Percentiles rank a stretch among this genome's conserved stretches.
Conservation (phyloP, 78 protist species). For the Chrysochromulina tobinii region DNA sequence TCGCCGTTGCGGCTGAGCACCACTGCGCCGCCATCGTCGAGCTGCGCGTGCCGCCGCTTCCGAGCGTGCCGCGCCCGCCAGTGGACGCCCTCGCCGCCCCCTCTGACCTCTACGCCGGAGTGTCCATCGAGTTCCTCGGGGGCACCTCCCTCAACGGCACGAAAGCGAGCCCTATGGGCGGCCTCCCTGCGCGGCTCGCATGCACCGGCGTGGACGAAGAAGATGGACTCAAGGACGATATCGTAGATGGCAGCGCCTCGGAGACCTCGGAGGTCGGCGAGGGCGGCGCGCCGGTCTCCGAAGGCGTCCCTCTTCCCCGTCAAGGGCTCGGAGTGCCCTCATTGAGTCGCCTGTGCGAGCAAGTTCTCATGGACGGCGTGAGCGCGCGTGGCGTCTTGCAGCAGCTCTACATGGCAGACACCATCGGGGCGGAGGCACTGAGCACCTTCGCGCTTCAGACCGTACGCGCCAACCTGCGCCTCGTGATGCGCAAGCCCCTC, state of each 20-base stretch:
- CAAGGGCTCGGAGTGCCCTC: neutral
- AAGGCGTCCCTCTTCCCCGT: neutral
- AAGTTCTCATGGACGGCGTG: neutral
- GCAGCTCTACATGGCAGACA: neutral
- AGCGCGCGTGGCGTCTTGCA: neutral
- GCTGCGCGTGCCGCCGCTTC: neutral
- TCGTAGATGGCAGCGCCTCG: too few relatives aligned
- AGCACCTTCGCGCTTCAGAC: neutral
- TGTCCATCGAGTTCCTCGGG: too few relatives aligned
- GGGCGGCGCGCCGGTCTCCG: neutral
- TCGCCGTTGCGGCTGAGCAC: neutral
- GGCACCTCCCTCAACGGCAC: too few relatives aligned
- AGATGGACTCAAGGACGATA: too few relatives aligned
- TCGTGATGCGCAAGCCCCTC: neutral
- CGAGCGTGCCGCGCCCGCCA: neutral
- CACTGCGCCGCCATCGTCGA: neutral
- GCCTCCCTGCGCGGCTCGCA: too few relatives aligned
- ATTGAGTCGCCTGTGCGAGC: neutral
- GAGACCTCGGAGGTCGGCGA: neutral
- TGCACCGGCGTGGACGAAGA: too few relatives aligned
- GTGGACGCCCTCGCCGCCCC: neutral
- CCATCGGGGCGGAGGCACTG: neutral
- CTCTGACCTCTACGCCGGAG: too few relatives aligned
- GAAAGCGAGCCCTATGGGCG: too few relatives aligned
- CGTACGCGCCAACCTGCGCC: neutral